phyloP scores from a whole-genome alignment of 768 basidiomycete species.

The Mycena belliarum region DNA sequence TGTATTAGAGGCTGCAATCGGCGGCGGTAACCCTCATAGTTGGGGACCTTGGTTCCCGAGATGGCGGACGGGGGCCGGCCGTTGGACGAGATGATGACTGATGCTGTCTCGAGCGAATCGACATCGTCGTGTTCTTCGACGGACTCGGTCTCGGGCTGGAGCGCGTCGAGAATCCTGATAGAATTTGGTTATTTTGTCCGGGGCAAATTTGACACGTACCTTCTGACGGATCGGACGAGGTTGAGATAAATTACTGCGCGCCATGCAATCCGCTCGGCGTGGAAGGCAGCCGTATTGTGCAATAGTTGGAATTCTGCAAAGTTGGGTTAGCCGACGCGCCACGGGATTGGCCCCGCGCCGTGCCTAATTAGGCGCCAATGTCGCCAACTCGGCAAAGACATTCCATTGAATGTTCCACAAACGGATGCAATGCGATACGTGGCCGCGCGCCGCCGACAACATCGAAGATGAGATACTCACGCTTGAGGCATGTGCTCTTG shows the following conservation, averaged over 20 bases:
- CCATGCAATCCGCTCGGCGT: conserved; percentile 82
- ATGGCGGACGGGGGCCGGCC: conserved; percentile 55
- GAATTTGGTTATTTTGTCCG: conserved; percentile 17
- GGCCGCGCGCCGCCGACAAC: conserved; percentile 2
- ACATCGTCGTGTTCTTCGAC: conserved; percentile 60
- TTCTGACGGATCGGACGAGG: conserved; percentile 77
- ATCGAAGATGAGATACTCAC: conserved; percentile 49
- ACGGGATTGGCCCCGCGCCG: neutral
- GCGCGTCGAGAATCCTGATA: conserved; percentile 71
- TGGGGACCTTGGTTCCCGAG: conserved; percentile 49
- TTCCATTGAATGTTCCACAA: conserved; percentile 19
- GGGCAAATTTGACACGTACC: conserved; percentile 41
- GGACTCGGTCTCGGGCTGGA: conserved; percentile 63
- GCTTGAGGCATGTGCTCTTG: conserved; percentile 86
- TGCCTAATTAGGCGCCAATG: conserved; percentile 18
- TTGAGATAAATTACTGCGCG: conserved; percentile 88
- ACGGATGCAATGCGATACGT: conserved; percentile 21
- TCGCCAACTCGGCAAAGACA: conserved; percentile 14
- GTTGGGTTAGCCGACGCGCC: conserved; percentile 1
- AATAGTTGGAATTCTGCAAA: conserved; percentile 78
- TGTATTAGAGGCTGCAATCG: conserved; percentile 68
- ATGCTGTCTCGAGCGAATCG: conserved; percentile 52
- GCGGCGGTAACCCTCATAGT: conserved; percentile 62
- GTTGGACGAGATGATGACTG: conserved; percentile 50
- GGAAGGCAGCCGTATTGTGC: conserved; percentile 76